Base-by-base conservation (phyloP, 345 rosid species). In the Capsella bursapastoris region DNA sequence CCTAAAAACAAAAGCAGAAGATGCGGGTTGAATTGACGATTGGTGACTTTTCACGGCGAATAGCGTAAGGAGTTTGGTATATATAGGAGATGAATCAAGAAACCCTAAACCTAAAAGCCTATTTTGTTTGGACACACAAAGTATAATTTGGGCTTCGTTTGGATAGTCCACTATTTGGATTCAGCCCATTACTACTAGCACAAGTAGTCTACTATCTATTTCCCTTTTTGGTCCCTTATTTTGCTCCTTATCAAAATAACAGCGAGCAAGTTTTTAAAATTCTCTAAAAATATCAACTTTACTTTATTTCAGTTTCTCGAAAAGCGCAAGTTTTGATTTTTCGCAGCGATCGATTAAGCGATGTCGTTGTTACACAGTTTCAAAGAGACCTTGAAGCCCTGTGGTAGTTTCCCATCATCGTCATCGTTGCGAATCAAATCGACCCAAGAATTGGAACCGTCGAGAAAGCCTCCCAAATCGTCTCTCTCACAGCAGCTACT, bases 401-500 rank as follows among this genome's bases (percentile, higher is more conserved):
- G 96, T 68, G 64, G 86, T 2, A 74, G 28, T 63, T 52, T 77
- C 38, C 43, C 78, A 7, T 27, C 83, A 27, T 25, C 64, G 2
- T 44, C 84, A 6, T 62, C 71, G n/a, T 44, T 73, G 14, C 70
- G 65, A 49, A 27, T 77, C 49, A 69, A 82, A 22, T 78, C 79
- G 8, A 78, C 85, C 32, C 88, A 81, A 72, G 82, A 80, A 38
- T 51, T 78, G 2, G 81, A 82, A n/a, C 82, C 84, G 57, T 6
- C 70, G 16, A 84, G 97, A 77, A 91, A 83, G 79, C 98, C 98
- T 49, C 97, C 97, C 3, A 94, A 90, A 79, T 86, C 98, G 51
- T 85, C 91, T 53, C 81, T 94, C 66, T 80, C 86, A 0, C 85
- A 78, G 79, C 97, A 91, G 75, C 85, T 94, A 58, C 91, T 74